A percentile compares a stretch with the other conserved stretches of the same genome.
phyloP scores from a whole-genome alignment of 2,329 filamentous ascomycete species.

The Fusarium sp. region DNA sequence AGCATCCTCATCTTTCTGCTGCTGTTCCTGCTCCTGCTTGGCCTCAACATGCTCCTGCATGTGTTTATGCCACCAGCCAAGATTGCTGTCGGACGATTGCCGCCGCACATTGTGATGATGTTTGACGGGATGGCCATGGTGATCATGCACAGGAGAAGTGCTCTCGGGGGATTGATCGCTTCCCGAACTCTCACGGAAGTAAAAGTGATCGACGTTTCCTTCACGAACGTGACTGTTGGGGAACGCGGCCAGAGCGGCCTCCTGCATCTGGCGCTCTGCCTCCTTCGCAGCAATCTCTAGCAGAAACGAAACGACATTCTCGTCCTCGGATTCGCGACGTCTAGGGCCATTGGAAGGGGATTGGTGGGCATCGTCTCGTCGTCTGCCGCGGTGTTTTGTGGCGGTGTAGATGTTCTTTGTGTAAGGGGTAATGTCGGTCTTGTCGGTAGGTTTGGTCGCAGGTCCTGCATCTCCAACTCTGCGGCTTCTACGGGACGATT shows the following conservation, averaged over 20 bases:
- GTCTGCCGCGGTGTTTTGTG: constrained; percentile 50
- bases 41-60: constrained; percentile 81
- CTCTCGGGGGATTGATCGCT: constrained; percentile 58
- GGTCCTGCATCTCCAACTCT: constrained; percentile 70
- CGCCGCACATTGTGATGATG: constrained; percentile 50
- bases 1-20: constrained; percentile 42
- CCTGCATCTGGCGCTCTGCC: constrained; percentile 80
- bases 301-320: constrained; percentile 77
- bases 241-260: constrained; percentile 78
- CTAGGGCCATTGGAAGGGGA: constrained; percentile 15
- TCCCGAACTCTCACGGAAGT: constrained; percentile 69
- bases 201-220: constrained; percentile 75
- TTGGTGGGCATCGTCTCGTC: constrained; percentile 32
- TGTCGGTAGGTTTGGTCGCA: constrained; percentile 70
- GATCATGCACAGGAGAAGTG: constrained; percentile 45
- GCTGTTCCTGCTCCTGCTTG: constrained; percentile 59
- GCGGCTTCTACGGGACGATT: constrained; percentile 77
- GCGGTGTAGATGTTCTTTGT: constrained; percentile 67
- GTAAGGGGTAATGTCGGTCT: constrained; percentile 75
- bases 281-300: constrained; percentile 81
- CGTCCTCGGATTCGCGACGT: constrained; percentile 76
- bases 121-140: constrained; percentile 38
- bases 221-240: constrained; percentile 75
- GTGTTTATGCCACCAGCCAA: constrained; percentile 79
- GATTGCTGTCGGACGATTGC: constrained; percentile 68